A percentile compares a stretch with the other conserved stretches of the same genome.
phyloP scores from a whole-genome alignment of 1,139 yeast species.

The Candida sanyaensis region DNA sequence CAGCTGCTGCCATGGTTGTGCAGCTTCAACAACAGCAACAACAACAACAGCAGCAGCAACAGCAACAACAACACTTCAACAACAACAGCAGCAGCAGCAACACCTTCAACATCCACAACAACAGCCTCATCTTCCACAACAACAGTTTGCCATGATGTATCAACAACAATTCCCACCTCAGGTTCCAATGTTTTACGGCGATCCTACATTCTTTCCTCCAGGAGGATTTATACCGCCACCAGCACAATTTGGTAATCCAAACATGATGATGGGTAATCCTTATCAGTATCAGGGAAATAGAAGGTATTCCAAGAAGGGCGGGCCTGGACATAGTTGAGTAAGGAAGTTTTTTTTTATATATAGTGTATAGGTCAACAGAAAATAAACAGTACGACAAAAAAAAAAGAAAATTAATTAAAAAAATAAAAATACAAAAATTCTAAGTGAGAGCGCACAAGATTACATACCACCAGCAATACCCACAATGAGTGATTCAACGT shows the following conservation, averaged over 20 bases:
- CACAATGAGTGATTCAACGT: constrained; percentile 45
- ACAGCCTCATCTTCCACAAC: neutral
- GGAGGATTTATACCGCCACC: constrained; percentile 41
- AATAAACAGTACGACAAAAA: neutral
- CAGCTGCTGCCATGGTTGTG: constrained; percentile 32
- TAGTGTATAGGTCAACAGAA: neutral
- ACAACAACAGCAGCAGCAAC: constrained; percentile 35
- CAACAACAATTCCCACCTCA: constrained; percentile 31
- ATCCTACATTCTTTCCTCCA: constrained; percentile 36
- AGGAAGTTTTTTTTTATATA: neutral
- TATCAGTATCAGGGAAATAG: constrained; percentile 15
- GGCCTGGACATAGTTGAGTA: constrained; percentile 8
- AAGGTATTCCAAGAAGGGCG: constrained; percentile 17
- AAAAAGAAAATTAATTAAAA: neutral
- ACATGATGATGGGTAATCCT: constrained; percentile 9
- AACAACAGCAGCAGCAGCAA: constrained; percentile 37
- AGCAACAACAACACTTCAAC: constrained; percentile 32
- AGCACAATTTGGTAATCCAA: constrained; percentile 12
- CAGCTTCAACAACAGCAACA: constrained; percentile 42
- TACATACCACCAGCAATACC: neutral
- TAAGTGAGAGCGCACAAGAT: neutral
- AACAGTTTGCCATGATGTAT: constrained; percentile 36
- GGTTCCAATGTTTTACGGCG: constrained; percentile 25
- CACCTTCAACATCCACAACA: constrained; percentile 37
- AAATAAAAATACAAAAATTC: neutral